Percentiles rank a stretch among this genome's conserved stretches.
Conservation (phyloP, 768 basidiomycete species). For the Fomitopsis serialis region DNA sequence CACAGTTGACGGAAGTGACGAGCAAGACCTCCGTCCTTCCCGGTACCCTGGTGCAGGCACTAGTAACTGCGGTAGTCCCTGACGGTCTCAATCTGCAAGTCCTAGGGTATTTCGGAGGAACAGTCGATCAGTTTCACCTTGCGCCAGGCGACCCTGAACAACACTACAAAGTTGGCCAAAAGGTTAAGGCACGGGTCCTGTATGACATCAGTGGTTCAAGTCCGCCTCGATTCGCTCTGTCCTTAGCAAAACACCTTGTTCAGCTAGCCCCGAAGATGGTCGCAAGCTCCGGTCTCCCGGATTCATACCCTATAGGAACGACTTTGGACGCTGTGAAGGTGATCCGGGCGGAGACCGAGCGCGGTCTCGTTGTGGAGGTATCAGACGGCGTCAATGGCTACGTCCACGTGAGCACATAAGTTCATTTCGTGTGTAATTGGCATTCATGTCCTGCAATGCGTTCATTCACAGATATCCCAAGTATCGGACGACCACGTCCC, state of each 20-base stretch:
- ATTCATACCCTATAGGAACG: slow-evolving; percentile 69
- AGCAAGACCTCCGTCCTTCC: slow-evolving; percentile 82
- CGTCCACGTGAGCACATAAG: slow-evolving; percentile 62
- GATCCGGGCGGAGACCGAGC: slow-evolving; percentile 68
- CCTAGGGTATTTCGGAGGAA: slow-evolving; percentile 89
- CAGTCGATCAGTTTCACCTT: slow-evolving; percentile 79
- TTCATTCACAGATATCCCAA: slow-evolving; percentile 77
- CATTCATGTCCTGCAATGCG: slow-evolving; percentile 5
- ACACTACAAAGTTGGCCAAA: slow-evolving; percentile 58
- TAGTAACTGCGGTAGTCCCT: slow-evolving; percentile 72
- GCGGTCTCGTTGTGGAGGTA: slow-evolving; percentile 72
- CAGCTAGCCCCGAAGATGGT: slow-evolving; percentile 37
- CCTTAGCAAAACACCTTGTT: slow-evolving; percentile 68
- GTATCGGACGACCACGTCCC: slow-evolving; percentile 87
- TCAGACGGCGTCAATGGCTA: slow-evolving; percentile 67
- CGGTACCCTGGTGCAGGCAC: slow-evolving; percentile 72
- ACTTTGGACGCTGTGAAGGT: slow-evolving; percentile 72
- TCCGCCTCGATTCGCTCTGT: slow-evolving; percentile 82
- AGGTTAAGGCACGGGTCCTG: slow-evolving; percentile 79
- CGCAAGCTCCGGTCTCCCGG: slow-evolving; percentile 31
- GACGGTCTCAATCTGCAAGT: slow-evolving; percentile 84
- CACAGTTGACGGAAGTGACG: slow-evolving; percentile 69
- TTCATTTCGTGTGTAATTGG: slow-evolving; percentile 4
- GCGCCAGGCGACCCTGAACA: slow-evolving; percentile 36
- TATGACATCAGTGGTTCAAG: slow-evolving; percentile 66